These are phyloP conservation scores for Iris macrosiphon DNA, from an alignment of 106 monocot species.

Conservation along the genomic window DNA sequence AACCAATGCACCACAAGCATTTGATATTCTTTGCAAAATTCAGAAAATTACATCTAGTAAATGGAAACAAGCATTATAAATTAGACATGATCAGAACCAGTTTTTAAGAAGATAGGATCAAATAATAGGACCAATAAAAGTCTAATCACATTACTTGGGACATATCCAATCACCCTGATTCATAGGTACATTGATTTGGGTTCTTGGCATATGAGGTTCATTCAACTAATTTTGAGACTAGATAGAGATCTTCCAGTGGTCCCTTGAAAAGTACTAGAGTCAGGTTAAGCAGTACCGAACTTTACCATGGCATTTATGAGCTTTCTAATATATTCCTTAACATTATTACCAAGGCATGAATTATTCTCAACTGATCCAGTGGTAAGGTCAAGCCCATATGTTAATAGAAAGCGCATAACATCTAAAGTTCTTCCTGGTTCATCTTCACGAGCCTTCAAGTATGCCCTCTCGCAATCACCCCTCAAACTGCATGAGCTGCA, in stretches of 20 bases:
- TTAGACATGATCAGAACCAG: not conserved
- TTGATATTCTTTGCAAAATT: constrained; percentile 78
- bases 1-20: constrained; percentile 58
- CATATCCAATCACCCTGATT: constrained; percentile 84
- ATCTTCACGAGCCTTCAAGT: constrained; percentile 41
- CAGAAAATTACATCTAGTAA: constrained; percentile 67
- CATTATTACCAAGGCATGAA: constrained; percentile 18
- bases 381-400: constrained; percentile 49
- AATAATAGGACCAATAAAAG: not conserved
- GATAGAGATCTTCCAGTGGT: constrained; percentile 16
- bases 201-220: too few relatives aligned
- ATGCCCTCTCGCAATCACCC: constrained; percentile 76
- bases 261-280: constrained; percentile 7
- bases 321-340: constrained; percentile 50
- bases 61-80: not conserved
- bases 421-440: constrained; percentile 73
- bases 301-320: constrained; percentile 43
- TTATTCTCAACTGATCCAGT: constrained; percentile 31
- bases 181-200: constrained; percentile 20
- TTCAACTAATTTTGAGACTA: too few relatives aligned
- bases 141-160: constrained; percentile 44
- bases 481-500: constrained; percentile 67
- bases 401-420: constrained; percentile 72
- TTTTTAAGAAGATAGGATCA: not conserved
- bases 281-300: constrained; percentile 11